Conservation (phyloP, 441 rosid genomes). For the Eruca vesicaria region DNA sequence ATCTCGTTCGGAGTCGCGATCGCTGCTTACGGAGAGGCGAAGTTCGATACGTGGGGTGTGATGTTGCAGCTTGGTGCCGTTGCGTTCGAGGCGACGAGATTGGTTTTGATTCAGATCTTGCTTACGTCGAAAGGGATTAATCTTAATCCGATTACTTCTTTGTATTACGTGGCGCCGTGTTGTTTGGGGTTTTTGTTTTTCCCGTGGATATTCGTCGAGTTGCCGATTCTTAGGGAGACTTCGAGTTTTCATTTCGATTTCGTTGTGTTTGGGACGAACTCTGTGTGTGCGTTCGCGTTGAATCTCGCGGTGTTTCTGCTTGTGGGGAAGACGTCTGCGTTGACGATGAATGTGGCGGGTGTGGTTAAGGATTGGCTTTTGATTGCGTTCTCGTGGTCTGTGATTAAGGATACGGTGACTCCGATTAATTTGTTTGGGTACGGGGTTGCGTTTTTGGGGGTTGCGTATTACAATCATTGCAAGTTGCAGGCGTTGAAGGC, state of each 20-base stretch:
- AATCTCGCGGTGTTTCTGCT: conserved; percentile 93
- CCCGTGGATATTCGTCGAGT: conserved; percentile 92
- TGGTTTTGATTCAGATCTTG: conserved; percentile 94
- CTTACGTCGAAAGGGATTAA: conserved; percentile 84
- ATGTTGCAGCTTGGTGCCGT: conserved; percentile 85
- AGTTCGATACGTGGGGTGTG: conserved; percentile 89
- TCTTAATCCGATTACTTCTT: conserved; percentile 78
- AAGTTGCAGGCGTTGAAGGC: conserved; percentile 89
- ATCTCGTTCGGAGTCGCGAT: conserved; percentile 87
- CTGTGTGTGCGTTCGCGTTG: conserved; percentile 86
- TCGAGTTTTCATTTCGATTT: conserved; percentile 91
- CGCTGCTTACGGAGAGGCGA: conserved; percentile 40
- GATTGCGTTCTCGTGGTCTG: conserved; percentile 72
- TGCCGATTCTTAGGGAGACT: conserved; percentile 60
- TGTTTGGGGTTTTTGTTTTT: conserved; percentile 74
- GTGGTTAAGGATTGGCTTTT: conserved; percentile 95
- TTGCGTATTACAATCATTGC: conserved; percentile 87
- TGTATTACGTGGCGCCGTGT: conserved; percentile 93
- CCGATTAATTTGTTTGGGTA: conserved; percentile 80
- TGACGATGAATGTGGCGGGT: conserved; percentile 98
- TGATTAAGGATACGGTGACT: conserved; percentile 80
- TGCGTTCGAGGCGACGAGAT: conserved; percentile 84
- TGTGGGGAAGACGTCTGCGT: conserved; percentile 92
- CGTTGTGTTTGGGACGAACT: conserved; percentile 79
- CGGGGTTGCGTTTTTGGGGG: conserved; percentile 89